These are phyloP conservation scores for Gossypium arboreum DNA, from an alignment of 345 rosid genomes.

Conservation along the genomic window DNA sequence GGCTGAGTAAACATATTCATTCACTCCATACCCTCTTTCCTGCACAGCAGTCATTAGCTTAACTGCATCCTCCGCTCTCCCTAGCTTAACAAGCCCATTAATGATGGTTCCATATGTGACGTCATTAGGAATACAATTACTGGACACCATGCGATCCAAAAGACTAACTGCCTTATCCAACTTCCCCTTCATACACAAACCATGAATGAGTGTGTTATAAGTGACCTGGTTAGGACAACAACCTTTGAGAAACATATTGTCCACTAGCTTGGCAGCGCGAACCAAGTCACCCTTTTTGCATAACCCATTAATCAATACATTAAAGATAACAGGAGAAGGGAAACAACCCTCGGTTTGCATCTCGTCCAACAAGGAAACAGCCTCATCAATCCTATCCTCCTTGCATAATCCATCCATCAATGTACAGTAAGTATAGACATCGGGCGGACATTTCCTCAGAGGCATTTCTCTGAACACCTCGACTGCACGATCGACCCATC, in stretches of 20 bases:
- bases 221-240: slow-evolving; percentile 76
- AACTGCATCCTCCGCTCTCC: slow-evolving; percentile 54
- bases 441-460: slow-evolving; percentile 47
- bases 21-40: slow-evolving; percentile 63
- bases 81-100: slow-evolving; percentile 78
- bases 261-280: slow-evolving; percentile 76
- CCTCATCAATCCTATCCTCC: slow-evolving; percentile 74
- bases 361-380: slow-evolving; percentile 76
- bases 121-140: slow-evolving; percentile 70
- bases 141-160: slow-evolving; percentile 65
- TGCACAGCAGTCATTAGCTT: slow-evolving; percentile 55
- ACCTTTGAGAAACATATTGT: slow-evolving; percentile 91
- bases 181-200: slow-evolving; percentile 74
- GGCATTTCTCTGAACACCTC: slow-evolving; percentile 77
- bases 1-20: slow-evolving; percentile 62
- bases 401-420: slow-evolving; percentile 95
- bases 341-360: slow-evolving; percentile 91
- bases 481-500: slow-evolving; percentile 63
- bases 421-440: slow-evolving; percentile 78
- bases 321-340: slow-evolving; percentile 57
- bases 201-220: slow-evolving; percentile 86
- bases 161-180: slow-evolving; percentile 85
- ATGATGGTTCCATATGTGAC: slow-evolving; percentile 77
- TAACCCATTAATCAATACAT: slow-evolving; percentile 75
- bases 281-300: slow-evolving; percentile 76